phyloP scores from a whole-genome alignment of 2,329 filamentous ascomycete species.

The Cordyceps sp. region DNA sequence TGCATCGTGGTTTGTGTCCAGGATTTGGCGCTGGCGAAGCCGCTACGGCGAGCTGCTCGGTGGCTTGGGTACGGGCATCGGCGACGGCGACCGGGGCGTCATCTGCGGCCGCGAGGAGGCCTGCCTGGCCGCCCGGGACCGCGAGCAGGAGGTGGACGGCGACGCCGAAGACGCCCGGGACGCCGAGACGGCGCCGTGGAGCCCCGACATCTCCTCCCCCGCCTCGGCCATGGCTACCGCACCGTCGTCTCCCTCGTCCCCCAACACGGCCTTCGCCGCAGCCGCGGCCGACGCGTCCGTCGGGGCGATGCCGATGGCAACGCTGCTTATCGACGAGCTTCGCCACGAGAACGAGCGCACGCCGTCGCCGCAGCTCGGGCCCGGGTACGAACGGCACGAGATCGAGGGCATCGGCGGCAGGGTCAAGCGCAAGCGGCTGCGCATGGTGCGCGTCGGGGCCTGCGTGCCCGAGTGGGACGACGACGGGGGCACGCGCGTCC shows the following conservation, averaged over 20 bases:
- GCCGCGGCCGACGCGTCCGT: neutral
- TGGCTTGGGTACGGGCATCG: conserved; percentile 71
- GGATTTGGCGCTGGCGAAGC: conserved; percentile 79
- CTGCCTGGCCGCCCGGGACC: conserved; percentile 61
- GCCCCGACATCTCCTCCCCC: conserved; percentile 7
- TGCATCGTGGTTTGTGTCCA: conserved; percentile 8
- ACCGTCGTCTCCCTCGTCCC: neutral
- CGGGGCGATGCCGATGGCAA: conserved; percentile 8
- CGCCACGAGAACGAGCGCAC: conserved; percentile 21
- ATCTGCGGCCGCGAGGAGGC: conserved; percentile 64
- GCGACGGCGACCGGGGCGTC: conserved; percentile 76
- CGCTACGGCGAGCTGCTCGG: conserved; percentile 69
- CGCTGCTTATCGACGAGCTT: conserved; percentile 13
- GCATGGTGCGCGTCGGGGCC: conserved; percentile 64
- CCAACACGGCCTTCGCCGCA: neutral
- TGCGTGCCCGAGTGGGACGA: conserved; percentile 78
- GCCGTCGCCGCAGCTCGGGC: conserved; percentile 34
- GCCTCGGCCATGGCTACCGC: conserved; percentile 5
- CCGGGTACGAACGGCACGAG: conserved; percentile 74
- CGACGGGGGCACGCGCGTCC: conserved; percentile 43
- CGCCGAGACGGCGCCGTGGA: conserved; percentile 8
- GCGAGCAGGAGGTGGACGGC: conserved; percentile 74
- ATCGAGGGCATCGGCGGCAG: conserved; percentile 81
- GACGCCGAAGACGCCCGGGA: conserved; percentile 58
- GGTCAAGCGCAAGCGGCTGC: conserved; percentile 77